Evolutionary conservation across 73 alveolate genomes (phyloP).

Genomic region (Symbiodinium pilosum): DNA sequence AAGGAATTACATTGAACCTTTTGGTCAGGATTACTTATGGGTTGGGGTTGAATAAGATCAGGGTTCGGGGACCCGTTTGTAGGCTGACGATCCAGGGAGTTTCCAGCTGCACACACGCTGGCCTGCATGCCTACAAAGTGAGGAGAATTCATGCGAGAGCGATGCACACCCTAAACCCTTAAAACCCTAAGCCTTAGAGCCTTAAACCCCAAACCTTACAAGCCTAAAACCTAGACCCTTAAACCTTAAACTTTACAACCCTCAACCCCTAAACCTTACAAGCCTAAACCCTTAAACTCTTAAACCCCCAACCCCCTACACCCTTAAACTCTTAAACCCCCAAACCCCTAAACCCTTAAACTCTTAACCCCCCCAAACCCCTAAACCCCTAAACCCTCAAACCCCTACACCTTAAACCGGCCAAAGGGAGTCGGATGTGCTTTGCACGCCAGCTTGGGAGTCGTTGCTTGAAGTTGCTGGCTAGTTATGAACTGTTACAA

Average conservation of each 20-base stretch:
- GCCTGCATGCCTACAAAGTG: background rate
- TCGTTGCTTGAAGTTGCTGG: no score
- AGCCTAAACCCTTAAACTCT: background rate
- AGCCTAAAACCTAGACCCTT: background rate
- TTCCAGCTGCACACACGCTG: background rate
- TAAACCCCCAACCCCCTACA: background rate
- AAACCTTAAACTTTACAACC: background rate
- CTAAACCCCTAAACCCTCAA: background rate
- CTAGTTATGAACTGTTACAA: no score
- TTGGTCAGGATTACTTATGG: no score
- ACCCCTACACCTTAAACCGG: background rate
- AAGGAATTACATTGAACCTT: no score
- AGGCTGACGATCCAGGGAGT: no score
- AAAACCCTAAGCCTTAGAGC: background rate
- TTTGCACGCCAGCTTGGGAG: no score
- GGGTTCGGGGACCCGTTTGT: no score
- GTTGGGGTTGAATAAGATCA: no score
- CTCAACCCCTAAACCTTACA: background rate
- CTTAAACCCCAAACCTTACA: background rate
- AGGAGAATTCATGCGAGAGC: no score
- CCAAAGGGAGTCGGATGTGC: no score
- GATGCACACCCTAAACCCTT: background rate
- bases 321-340: no score
- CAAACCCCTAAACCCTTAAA: no score
- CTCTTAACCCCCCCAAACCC: background rate